Base-by-base conservation (phyloP, 768 basidiomycete genomes). In the Tephrocybe sp. region DNA sequence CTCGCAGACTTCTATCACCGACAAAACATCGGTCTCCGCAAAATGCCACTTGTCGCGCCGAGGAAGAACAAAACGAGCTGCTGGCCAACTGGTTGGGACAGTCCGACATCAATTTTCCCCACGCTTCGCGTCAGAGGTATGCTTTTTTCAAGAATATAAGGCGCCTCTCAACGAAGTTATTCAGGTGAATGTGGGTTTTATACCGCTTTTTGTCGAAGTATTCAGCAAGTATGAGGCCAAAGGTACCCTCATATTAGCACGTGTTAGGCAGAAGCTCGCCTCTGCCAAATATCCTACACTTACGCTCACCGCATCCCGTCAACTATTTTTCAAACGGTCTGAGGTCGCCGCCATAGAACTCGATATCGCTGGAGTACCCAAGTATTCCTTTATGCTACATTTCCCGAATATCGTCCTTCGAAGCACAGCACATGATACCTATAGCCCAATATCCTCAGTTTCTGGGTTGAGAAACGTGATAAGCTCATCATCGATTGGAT, bases 81-180 rank as follows among this genome's bases (percentile, higher is more conserved):
- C 29, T 15, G n/a, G 47, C 7, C 47, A 34, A 13, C 61, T 93
- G 31, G 61, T 80, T 21, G 88, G 87, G 30, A 89, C 89, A 2
- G 65, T 94, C 41, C 79, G 77, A 49, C 86, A 92, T 64, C 87
- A 90, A 58, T 82, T 81, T 60, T 88, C 88, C 23, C 86, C 88
- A 12, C 78, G 80, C 42, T 58, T 82, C 49, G 63, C 64, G 37
- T 67, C 75, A n/a, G 69, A 75, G 64, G 82, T 76, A 62, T 42
- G 66, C 54, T 49, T 39, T 52, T 44, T 52, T 43, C 55, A 53
- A 60, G 50, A 44, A 36, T 47, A 11, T 50, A 58, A 27, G 58
- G 46, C 45, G 53, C 45, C 54, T 52, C 16, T 25, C 54, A 41
- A 30, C 47, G 42, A 47, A 31, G 44, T 47, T 38, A 31, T 49